A percentile compares a stretch with the other conserved stretches of the same genome.
phyloP scores from a whole-genome alignment of 73 alveolate genomes.

The Paramecium bursaria region DNA sequence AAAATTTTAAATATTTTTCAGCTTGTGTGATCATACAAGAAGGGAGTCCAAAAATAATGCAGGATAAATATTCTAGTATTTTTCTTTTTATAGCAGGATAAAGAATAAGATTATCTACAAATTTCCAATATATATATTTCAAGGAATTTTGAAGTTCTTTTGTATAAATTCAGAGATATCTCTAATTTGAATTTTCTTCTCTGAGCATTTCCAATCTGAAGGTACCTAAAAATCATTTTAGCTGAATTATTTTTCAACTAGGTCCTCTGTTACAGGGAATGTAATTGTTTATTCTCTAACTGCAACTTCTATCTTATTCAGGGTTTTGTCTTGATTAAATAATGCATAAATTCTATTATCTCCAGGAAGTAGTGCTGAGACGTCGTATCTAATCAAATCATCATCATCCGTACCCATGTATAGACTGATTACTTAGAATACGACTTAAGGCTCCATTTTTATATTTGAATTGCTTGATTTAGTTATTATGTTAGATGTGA shows the following conservation, averaged over 20 bases:
- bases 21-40: too few relatives aligned
- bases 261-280: neutral
- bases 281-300: neutral
- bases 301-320: constrained; percentile 8
- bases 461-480: neutral
- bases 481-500: neutral
- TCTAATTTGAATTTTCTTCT: too few relatives aligned
- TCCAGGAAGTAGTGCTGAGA: neutral
- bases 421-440: neutral
- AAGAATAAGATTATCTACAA: too few relatives aligned
- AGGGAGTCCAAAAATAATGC: too few relatives aligned
- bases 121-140: too few relatives aligned
- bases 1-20: too few relatives aligned
- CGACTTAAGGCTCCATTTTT: constrained; percentile 15
- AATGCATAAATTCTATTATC: neutral
- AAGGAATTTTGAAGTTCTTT: too few relatives aligned
- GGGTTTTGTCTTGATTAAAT: constrained; percentile 5
- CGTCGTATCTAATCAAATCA: constrained; percentile 25
- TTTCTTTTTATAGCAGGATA: too few relatives aligned
- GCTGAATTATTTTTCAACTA: neutral
- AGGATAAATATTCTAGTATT: too few relatives aligned
- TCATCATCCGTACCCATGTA: constrained; percentile 43
- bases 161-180: too few relatives aligned
- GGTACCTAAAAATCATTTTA: neutral
- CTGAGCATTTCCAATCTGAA: neutral